A percentile compares a stretch with the other conserved stretches of the same genome.
These are phyloP conservation scores for Suillus bovinus DNA, from an alignment of 768 basidiomycete genomes.

Conservation along the genomic window DNA sequence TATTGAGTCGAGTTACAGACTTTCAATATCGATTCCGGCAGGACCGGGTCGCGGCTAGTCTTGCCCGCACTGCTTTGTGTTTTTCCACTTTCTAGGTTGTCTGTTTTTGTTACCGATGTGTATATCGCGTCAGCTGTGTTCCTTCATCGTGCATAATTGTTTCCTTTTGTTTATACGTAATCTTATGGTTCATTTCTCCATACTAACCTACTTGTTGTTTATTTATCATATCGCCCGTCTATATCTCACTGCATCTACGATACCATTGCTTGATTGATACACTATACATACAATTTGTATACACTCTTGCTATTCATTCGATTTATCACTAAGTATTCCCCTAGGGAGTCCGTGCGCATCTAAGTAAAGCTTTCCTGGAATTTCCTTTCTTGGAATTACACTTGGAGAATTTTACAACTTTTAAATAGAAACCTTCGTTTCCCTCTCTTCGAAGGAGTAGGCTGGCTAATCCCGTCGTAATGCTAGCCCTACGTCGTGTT, in stretches of 20 bases:
- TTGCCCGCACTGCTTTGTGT: slow-evolving; percentile 48
- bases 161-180: slow-evolving; percentile 11
- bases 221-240: slow-evolving; percentile 11
- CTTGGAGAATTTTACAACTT: background rate
- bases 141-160: slow-evolving; percentile 13
- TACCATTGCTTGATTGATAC: slow-evolving; percentile 10
- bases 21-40: slow-evolving; percentile 67
- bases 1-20: slow-evolving; percentile 31
- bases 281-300: slow-evolving; percentile 9
- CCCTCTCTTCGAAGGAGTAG: background rate
- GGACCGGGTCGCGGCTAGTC: slow-evolving; percentile 44
- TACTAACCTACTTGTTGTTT: slow-evolving; percentile 13
- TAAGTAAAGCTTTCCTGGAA: background rate
- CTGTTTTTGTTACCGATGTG: slow-evolving; percentile 17
- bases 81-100: slow-evolving; percentile 60
- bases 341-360: background rate
- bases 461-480: slow-evolving; percentile 3
- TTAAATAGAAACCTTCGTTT: background rate
- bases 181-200: slow-evolving; percentile 12
- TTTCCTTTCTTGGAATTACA: background rate
- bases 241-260: slow-evolving; percentile 9
- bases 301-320: background rate
- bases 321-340: background rate
- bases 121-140: slow-evolving; percentile 4
- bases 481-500: slow-evolving; percentile 20